A percentile compares a stretch with the other conserved stretches of the same genome.
phyloP scores from a whole-genome alignment of 2,329 filamentous ascomycete genomes.

The Bimuria novae-zelandiae region DNA sequence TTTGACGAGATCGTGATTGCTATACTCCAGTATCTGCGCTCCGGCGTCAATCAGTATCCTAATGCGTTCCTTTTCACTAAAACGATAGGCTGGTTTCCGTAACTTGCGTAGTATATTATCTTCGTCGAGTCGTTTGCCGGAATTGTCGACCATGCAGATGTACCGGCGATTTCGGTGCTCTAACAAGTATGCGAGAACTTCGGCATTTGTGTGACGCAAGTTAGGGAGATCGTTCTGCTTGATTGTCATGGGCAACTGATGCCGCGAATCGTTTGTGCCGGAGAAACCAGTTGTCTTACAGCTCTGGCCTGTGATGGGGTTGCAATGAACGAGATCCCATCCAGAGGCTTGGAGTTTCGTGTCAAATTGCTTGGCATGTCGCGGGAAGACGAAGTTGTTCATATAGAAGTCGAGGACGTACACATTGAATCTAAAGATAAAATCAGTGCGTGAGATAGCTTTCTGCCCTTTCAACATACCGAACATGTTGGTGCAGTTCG shows the following conservation, averaged over 20 bases:
- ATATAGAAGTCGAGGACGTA: conserved; percentile 67
- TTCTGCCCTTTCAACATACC: conserved; percentile 12
- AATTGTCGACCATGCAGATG: conserved; percentile 33
- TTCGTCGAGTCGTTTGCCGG: conserved; percentile 52
- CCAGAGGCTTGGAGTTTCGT: conserved; percentile 67
- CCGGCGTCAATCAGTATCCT: conserved; percentile 67
- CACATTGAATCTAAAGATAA: conserved; percentile 55
- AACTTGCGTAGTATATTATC: conserved; percentile 52
- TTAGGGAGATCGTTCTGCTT: conserved; percentile 62
- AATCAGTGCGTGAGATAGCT: not conserved
- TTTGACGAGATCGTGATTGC: conserved; percentile 56
- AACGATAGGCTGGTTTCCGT: conserved; percentile 7
- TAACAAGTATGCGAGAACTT: conserved; percentile 65
- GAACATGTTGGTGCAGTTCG: conserved; percentile 43
- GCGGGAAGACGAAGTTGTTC: conserved; percentile 67
- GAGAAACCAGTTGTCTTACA: conserved; percentile 69
- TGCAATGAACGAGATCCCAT: conserved; percentile 66
- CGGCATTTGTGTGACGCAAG: conserved; percentile 65
- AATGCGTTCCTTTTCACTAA: conserved; percentile 40
- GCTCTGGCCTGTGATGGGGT: conserved; percentile 10
- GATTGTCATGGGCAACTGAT: conserved; percentile 65
- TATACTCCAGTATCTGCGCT: conserved; percentile 66
- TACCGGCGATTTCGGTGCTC: conserved; percentile 58
- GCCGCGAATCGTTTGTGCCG: conserved; percentile 70
- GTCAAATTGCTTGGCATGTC: conserved; percentile 67